phyloP scores from a whole-genome alignment of 1,284 basidiomycete genomes.

The Malassezia obtusa region DNA sequence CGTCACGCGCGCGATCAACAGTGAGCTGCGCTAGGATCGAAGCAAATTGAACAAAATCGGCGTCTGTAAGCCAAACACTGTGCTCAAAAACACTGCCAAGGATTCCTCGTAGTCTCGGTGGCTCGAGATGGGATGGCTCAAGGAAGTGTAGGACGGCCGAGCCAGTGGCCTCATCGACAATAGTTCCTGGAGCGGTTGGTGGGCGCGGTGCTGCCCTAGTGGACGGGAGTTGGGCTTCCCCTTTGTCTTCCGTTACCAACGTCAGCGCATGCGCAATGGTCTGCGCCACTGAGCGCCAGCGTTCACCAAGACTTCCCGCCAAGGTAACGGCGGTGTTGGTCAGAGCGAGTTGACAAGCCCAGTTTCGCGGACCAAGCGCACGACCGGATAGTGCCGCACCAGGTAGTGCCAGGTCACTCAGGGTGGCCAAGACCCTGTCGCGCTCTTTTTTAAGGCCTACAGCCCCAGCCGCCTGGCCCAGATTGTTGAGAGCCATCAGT shows the following conservation, averaged over 20 bases:
- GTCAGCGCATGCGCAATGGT: constrained; percentile 27
- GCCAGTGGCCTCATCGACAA: not conserved
- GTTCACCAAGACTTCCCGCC: constrained; percentile 69
- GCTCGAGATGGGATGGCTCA: not conserved
- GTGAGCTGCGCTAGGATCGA: not conserved
- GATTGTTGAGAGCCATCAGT: constrained; percentile 67
- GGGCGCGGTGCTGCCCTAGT: not conserved
- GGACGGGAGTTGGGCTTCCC: not conserved
- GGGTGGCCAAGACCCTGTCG: constrained; percentile 77
- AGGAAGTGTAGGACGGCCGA: not conserved
- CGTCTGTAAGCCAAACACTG: not conserved
- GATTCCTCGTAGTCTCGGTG: not conserved
- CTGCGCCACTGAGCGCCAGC: constrained; percentile 85
- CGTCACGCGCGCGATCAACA: constrained; percentile 54
- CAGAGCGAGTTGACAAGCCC: constrained; percentile 77
- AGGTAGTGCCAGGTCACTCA: constrained; percentile 8
- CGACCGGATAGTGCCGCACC: constrained; percentile 3
- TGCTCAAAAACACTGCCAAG: constrained; percentile 6
- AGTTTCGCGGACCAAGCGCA: constrained; percentile 72
- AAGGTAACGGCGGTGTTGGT: constrained; percentile 70
- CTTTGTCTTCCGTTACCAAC: not conserved
- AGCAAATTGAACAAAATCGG: not conserved
- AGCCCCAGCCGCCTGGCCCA: constrained; percentile 81
- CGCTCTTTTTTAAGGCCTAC: constrained; percentile 71
- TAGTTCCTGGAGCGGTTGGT: not conserved